Percentiles rank a stretch among this genome's conserved stretches.
Evolutionary conservation across 2,329 filamentous ascomycete genomes (phyloP).

Genomic region (Pseudocercospora vitis): DNA sequence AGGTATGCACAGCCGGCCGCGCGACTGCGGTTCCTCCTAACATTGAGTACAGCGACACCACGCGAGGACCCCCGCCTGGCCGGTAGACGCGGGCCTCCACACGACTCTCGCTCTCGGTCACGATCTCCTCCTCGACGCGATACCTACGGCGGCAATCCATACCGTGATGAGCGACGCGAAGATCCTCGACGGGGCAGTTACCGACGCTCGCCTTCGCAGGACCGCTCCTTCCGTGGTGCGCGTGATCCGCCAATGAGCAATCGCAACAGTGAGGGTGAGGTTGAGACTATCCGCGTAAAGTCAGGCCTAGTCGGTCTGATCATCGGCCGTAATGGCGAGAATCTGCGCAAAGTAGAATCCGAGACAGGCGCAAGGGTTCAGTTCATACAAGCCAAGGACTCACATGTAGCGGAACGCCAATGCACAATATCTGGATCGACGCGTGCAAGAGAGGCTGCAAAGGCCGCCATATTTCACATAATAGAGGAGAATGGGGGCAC

Average conservation of each 20-base stretch:
- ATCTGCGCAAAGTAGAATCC: slow-evolving; percentile 77
- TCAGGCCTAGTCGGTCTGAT: slow-evolving; percentile 84
- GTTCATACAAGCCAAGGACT: slow-evolving; percentile 75
- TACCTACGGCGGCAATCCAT: slow-evolving; percentile 67
- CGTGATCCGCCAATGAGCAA: slow-evolving; percentile 28
- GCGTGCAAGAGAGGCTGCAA: slow-evolving; percentile 72
- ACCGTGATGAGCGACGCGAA: slow-evolving; percentile 79
- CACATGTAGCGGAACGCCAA: slow-evolving; percentile 70
- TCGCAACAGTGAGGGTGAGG: slow-evolving; percentile 66
- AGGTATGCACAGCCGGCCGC: background rate
- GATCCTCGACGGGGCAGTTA: slow-evolving; percentile 60
- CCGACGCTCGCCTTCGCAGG: slow-evolving; percentile 70
- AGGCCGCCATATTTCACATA: slow-evolving; percentile 79
- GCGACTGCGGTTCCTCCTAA: background rate
- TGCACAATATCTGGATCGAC: slow-evolving; percentile 81
- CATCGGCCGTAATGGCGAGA: slow-evolving; percentile 87
- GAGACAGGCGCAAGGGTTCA: slow-evolving; percentile 83
- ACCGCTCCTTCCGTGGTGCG: slow-evolving; percentile 33
- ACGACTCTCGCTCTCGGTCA: slow-evolving; percentile 62
- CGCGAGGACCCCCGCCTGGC: slow-evolving; percentile 51
- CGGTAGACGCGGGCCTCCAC: slow-evolving; percentile 46
- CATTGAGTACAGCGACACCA: slow-evolving; percentile 23
- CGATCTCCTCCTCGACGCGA: slow-evolving; percentile 69
- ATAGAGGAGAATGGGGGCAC: slow-evolving; percentile 77
- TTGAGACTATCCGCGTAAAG: slow-evolving; percentile 83